Evolutionary conservation across 1,139 yeast species (phyloP).

Genomic region (Debaryomycetaceae sp.): DNA sequence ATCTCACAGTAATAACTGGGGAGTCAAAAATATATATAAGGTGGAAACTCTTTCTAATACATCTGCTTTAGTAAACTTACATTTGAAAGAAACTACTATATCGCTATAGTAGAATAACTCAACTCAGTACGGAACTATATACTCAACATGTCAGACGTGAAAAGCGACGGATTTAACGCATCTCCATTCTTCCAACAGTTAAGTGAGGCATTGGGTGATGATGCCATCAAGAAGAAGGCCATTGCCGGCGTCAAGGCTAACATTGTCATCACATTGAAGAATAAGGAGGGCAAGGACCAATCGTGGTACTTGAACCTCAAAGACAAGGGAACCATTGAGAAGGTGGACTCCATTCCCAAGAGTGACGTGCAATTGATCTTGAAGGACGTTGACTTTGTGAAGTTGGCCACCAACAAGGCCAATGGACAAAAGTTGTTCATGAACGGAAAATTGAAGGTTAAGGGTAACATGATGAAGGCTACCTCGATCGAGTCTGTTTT

Average conservation of each 20-base stretch:
- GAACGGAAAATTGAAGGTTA: conserved; percentile 80
- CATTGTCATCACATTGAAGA: conserved; percentile 66
- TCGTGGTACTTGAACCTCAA: conserved; percentile 74
- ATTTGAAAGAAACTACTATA: no score
- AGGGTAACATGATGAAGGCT: conserved; percentile 90
- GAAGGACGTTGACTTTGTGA: conserved; percentile 63
- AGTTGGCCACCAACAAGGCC: conserved; percentile 72
- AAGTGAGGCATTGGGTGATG: conserved; percentile 39
- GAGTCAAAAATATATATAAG: not conserved
- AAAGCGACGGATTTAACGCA: conserved; percentile 49
- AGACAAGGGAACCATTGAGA: conserved; percentile 53
- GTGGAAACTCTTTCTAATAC: not conserved
- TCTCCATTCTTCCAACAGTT: conserved; percentile 44
- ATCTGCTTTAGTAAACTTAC: no score
- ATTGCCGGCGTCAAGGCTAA: conserved; percentile 55
- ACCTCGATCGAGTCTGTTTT: conserved; percentile 71
- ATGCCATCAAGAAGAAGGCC: conserved; percentile 39
- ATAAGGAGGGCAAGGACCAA: conserved; percentile 61
- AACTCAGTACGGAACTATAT: no score
- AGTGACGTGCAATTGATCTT: conserved; percentile 67
- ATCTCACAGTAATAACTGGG: not conserved
- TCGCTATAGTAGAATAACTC: no score
- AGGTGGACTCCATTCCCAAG: conserved; percentile 49
- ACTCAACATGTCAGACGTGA: conserved; percentile 31
- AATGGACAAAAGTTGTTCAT: conserved; percentile 82